phyloP scores from a whole-genome alignment of 148 eudicot genomes.

The Rhododendron vialii region DNA sequence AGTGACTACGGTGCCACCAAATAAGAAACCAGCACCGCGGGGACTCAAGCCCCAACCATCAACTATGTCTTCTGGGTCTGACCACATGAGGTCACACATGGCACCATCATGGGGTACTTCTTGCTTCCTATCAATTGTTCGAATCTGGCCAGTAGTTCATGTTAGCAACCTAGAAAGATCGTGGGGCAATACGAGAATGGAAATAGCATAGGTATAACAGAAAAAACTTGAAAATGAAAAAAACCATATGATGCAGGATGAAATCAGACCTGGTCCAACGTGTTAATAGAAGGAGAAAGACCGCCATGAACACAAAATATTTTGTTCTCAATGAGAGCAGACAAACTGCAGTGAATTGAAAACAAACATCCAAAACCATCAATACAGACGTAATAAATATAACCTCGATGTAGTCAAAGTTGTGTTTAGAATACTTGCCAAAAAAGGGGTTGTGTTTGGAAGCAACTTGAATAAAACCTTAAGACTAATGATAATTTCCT shows the following conservation, averaged over 20 bases:
- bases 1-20: constrained; percentile 69
- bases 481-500: neutral
- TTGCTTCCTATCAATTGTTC: constrained; percentile 87
- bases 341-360: constrained; percentile 45
- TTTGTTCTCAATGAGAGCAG: constrained; percentile 94
- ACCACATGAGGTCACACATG: constrained; percentile 98
- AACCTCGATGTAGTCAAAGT: neutral
- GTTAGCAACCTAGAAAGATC: constrained; percentile 4
- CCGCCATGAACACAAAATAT: constrained; percentile 95
- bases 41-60: constrained; percentile 96
- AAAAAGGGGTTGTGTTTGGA: neutral
- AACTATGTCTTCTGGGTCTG: constrained; percentile 88
- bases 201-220: neutral
- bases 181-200: neutral
- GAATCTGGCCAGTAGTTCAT: constrained; percentile 48
- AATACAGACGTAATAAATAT: neutral
- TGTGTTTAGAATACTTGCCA: neutral
- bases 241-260: neutral
- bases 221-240: neutral
- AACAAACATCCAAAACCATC: neutral
- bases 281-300: constrained; percentile 72
- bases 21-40: constrained; percentile 90
- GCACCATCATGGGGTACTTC: constrained; percentile 97
- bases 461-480: neutral
- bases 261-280: constrained; percentile 74